Percentiles rank a stretch among this genome's conserved stretches.
Evolutionary conservation across 2,329 filamentous ascomycete genomes (phyloP).

Genomic region (Metarhizium rileyi): DNA sequence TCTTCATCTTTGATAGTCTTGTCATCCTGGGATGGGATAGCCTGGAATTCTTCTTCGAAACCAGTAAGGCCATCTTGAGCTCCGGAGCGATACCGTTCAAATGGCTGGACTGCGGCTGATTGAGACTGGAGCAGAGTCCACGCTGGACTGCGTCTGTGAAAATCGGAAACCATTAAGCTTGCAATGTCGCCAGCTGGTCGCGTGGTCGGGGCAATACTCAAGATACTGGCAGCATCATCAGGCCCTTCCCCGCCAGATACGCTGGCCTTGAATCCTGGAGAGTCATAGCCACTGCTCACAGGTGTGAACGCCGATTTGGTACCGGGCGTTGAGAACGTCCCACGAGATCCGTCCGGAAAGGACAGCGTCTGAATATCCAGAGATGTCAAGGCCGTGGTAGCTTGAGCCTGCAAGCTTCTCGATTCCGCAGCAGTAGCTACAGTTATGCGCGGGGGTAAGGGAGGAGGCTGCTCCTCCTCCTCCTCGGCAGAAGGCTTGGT

Average conservation of each 20-base stretch:
- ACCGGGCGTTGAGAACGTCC: constrained; percentile 44
- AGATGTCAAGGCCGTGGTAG: constrained; percentile 78
- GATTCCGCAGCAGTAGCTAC: constrained; percentile 27
- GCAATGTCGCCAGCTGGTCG: constrained; percentile 63
- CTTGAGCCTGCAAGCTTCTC: constrained; percentile 44
- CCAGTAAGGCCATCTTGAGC: constrained; percentile 47
- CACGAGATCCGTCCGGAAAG: constrained; percentile 58
- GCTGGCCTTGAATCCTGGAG: constrained; percentile 23
- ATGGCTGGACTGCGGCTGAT: constrained; percentile 48
- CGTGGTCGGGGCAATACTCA: constrained; percentile 55
- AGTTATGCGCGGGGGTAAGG: constrained; percentile 43
- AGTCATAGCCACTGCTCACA: constrained; percentile 29
- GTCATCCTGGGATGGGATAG: constrained; percentile 48
- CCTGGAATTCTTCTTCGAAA: constrained; percentile 71
- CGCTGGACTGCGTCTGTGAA: constrained; percentile 55
- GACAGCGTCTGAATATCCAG: constrained; percentile 71
- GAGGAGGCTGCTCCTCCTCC: constrained; percentile 42
- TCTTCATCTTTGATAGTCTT: constrained; percentile 40
- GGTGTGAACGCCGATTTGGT: constrained; percentile 27
- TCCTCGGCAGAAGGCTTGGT: constrained; percentile 15
- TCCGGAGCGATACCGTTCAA: constrained; percentile 40
- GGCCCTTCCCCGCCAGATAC: constrained; percentile 32
- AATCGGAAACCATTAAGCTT: constrained; percentile 67
- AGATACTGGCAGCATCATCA: constrained; percentile 56
- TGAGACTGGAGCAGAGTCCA: constrained; percentile 59